A percentile compares a stretch with the other conserved stretches of the same genome.
These are phyloP conservation scores for Symbiodinium pilosum DNA, from an alignment of 73 alveolate species.

Conservation along the genomic window DNA sequence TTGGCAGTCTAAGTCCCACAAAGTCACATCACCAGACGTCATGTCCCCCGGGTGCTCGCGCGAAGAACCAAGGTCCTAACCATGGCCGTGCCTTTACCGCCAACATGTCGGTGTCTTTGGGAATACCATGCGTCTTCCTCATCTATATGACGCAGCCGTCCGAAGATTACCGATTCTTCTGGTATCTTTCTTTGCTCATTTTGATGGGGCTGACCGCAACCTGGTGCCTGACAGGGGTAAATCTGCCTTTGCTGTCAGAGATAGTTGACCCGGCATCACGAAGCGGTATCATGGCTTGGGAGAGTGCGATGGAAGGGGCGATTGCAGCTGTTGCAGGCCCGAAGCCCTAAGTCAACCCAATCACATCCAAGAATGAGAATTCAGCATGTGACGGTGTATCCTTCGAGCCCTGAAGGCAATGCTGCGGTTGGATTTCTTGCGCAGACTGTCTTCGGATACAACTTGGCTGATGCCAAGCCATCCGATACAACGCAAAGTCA, in stretches of 20 bases:
- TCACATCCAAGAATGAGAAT: too few species aligned
- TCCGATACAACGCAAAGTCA: neutral
- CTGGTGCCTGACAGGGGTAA: constrained; percentile 75
- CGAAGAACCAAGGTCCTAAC: too few species aligned
- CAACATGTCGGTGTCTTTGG: constrained; percentile 67
- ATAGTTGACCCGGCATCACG: constrained; percentile 66
- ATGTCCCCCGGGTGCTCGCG: too few species aligned
- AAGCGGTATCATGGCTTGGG: constrained; percentile 95
- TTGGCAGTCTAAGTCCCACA: too few species aligned
- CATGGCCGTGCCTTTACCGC: constrained; percentile 89
- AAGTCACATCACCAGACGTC: too few species aligned
- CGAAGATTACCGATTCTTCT: neutral
- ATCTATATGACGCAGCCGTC: constrained; percentile 41
- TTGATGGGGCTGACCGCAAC: constrained; percentile 69
- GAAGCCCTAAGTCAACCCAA: too few species aligned
- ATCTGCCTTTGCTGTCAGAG: constrained; percentile 72
- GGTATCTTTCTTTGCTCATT: neutral
- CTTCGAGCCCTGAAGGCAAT: too few species aligned
- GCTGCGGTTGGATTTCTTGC: constrained; percentile 89
- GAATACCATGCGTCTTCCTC: constrained; percentile 56
- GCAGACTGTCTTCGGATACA: constrained; percentile 29
- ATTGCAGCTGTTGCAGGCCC: constrained; percentile 49
- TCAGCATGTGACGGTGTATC: too few species aligned
- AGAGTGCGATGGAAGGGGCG: constrained; percentile 91
- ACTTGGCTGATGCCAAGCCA: constrained; percentile 4